A percentile compares a stretch with the other conserved stretches of the same genome.
Conservation (phyloP, 805 yeast genomes). For the Metschnikowia corniflorae region DNA sequence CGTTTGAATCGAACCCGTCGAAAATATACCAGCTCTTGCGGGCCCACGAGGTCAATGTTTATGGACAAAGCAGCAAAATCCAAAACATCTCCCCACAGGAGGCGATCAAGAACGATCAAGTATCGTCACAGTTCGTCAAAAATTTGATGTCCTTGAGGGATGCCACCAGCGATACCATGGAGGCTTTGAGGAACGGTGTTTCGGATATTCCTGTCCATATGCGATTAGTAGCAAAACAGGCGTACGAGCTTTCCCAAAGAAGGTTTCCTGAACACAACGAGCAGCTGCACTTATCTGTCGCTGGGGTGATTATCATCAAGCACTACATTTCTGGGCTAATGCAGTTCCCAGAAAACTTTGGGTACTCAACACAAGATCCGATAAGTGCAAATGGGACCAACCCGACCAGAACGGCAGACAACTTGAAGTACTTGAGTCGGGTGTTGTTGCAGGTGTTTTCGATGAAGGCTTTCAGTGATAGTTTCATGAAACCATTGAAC, state of each 20-base stretch:
- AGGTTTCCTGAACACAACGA: constrained; percentile 59
- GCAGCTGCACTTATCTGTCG: constrained; percentile 57
- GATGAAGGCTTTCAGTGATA: constrained; percentile 67
- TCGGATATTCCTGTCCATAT: constrained; percentile 37
- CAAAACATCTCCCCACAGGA: constrained; percentile 47
- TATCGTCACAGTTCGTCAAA: constrained; percentile 62
- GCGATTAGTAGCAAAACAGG: constrained; percentile 31
- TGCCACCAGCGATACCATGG: constrained; percentile 57
- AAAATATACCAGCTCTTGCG: constrained; percentile 45
- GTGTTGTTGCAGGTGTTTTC: constrained; percentile 63
- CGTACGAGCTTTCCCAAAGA: constrained; percentile 36
- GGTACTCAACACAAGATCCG: constrained; percentile 38
- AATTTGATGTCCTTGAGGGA: constrained; percentile 78
- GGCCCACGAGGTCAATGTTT: constrained; percentile 32
- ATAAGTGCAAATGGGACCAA: constrained; percentile 12
- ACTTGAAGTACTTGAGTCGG: constrained; percentile 53
- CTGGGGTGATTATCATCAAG: constrained; percentile 62
- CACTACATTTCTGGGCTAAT: constrained; percentile 48
- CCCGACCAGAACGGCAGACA: constrained; percentile 35
- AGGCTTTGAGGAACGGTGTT: constrained; percentile 43
- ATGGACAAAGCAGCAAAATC: constrained; percentile 34
- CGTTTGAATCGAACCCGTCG: constrained; percentile 79
- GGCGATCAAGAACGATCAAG: constrained; percentile 79
- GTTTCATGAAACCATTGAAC: constrained; percentile 75
- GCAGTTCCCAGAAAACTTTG: constrained; percentile 54